Evolutionary conservation across 192 early-diverging fungal species (phyloP).

Genomic region (Coemansia sp.): DNA sequence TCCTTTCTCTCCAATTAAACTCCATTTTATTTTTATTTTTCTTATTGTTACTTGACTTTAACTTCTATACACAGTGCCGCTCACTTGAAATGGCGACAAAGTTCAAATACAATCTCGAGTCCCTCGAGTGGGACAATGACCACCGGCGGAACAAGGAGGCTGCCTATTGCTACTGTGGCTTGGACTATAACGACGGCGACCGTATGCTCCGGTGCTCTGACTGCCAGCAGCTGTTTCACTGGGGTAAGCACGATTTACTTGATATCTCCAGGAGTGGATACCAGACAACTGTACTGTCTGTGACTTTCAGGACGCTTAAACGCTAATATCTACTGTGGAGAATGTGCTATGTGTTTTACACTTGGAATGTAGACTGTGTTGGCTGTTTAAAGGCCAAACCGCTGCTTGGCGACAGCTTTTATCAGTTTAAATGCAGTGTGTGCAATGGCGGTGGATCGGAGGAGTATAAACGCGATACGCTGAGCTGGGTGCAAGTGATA

Average conservation of each 20-base stretch:
- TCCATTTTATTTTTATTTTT: neutral
- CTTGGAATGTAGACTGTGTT: conserved; percentile 63
- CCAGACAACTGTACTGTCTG: neutral
- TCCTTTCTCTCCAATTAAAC: conserved; percentile 2
- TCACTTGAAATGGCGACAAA: conserved; percentile 22
- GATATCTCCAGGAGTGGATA: neutral
- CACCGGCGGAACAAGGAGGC: conserved; percentile 67
- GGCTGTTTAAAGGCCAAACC: conserved; percentile 61
- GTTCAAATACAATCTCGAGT: conserved; percentile 54
- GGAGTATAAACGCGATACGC: conserved; percentile 65
- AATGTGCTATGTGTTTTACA: neutral
- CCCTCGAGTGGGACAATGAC: conserved; percentile 59
- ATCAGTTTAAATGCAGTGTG: conserved; percentile 74
- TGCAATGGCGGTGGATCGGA: conserved; percentile 67
- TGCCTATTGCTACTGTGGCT: conserved; percentile 83
- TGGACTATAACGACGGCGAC: conserved; percentile 62
- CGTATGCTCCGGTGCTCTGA: conserved; percentile 69
- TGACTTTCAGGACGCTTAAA: neutral
- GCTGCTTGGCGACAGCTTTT: conserved; percentile 75
- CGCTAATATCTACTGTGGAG: neutral
- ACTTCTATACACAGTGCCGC: neutral
- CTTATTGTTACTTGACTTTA: neutral
- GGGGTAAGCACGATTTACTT: conserved; percentile 52
- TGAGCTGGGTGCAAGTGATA: conserved; percentile 76
- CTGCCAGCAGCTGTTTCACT: conserved; percentile 78